Conservation (phyloP, 306 rosid genomes). For the Myrica gale region DNA sequence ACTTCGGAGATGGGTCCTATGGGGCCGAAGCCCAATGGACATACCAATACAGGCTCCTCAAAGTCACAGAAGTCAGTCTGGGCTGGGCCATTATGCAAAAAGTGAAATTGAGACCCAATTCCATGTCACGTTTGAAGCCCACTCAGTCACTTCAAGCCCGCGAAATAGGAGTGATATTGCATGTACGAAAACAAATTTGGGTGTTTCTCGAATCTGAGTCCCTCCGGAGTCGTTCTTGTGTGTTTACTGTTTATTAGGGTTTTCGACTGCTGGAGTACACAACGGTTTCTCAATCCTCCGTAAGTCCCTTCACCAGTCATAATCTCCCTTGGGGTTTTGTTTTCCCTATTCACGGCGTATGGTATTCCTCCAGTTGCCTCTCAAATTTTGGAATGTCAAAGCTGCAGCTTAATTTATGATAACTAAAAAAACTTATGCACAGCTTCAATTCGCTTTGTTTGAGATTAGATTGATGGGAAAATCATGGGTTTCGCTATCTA, state of each 20-base stretch:
- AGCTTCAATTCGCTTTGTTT: not conserved
- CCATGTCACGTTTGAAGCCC: not conserved
- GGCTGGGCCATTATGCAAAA: not conserved
- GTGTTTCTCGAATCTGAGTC: not conserved
- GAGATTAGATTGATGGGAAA: not conserved
- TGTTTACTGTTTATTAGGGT: slow-evolving; percentile 31
- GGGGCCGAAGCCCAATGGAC: too few species aligned
- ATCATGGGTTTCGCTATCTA: not conserved
- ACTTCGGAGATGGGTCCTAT: too few species aligned
- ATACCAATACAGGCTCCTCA: too few species aligned
- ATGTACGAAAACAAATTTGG: too few species aligned
- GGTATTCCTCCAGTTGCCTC: not conserved
- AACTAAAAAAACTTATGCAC: not conserved
- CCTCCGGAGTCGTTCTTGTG: not conserved
- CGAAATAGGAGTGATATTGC: not conserved
- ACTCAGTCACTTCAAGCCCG: not conserved
- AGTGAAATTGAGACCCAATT: not conserved
- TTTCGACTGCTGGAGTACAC: slow-evolving; percentile 19
- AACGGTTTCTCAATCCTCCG: not conserved
- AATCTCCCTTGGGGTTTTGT: slow-evolving; percentile 4
- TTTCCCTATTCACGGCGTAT: not conserved
- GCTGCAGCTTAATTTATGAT: not conserved
- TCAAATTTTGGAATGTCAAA: not conserved
- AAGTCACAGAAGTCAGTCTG: not conserved
- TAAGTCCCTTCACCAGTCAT: not conserved